phyloP scores from a whole-genome alignment of 148 eudicot species.

The Talinum fruticosum region DNA sequence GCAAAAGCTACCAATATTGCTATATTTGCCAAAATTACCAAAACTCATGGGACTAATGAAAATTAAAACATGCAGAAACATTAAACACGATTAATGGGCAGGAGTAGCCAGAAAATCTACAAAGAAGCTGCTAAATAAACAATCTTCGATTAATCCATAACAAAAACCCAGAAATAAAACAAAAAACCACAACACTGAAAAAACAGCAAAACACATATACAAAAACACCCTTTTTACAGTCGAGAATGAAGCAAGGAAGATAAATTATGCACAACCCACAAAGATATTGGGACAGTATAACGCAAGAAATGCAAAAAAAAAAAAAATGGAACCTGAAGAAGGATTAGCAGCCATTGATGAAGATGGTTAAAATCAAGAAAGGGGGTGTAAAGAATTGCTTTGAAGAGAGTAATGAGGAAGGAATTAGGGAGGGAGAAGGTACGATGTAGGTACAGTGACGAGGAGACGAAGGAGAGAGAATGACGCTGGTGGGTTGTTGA shows the following conservation, averaged over 20 bases:
- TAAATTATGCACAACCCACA: background rate
- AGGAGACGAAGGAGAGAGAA: background rate
- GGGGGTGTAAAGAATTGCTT: background rate
- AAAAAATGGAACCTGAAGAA: conserved; percentile 37
- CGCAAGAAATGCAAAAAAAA: background rate
- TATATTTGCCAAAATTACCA: background rate
- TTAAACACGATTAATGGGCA: background rate
- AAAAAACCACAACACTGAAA: too few species aligned
- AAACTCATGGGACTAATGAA: background rate
- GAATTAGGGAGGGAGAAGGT: background rate
- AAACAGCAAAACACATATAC: background rate
- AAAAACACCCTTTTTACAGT: background rate
- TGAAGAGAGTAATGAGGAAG: background rate
- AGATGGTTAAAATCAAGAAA: background rate
- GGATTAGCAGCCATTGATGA: conserved; percentile 38
- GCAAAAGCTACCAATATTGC: background rate
- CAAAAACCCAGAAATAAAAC: too few species aligned
- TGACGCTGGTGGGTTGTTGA: conserved; percentile 16
- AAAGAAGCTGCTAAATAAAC: background rate
- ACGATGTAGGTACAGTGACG: background rate
- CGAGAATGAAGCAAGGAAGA: background rate
- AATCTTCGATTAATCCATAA: background rate
- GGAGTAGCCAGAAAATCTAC: background rate
- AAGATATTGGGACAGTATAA: too few species aligned
- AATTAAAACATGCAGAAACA: conserved; percentile 15